A percentile compares a stretch with the other conserved stretches of the same genome.
Conservation (phyloP, 108 stramenopile genomes). For the Parietichytrium sp. region DNA sequence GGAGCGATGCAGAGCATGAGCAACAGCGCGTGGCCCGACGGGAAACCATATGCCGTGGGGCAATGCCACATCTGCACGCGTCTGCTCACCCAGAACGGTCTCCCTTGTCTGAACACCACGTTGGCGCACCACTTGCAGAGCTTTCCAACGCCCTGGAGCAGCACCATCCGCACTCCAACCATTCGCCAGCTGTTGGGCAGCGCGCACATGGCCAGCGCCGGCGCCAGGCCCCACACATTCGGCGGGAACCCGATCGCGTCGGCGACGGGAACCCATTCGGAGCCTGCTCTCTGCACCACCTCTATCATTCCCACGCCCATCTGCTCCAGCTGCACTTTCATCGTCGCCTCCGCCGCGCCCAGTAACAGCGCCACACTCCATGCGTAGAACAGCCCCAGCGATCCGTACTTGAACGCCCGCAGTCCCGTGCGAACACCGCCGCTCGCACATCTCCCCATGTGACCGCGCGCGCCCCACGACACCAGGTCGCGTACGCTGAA, state of each 20-base stretch:
- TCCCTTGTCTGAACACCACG: conserved; percentile 14
- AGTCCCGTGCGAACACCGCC: background rate
- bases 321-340: conserved; percentile 25
- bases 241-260: background rate
- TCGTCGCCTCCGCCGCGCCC: background rate
- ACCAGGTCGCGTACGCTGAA: conserved; percentile 23
- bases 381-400: conserved; percentile 2
- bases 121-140: background rate
- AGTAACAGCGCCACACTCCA: background rate
- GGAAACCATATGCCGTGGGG: conserved; percentile 1
- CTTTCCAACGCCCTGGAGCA: background rate
- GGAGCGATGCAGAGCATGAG: conserved; percentile 5
- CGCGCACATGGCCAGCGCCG: background rate
- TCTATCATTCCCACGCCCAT: background rate
- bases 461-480: conserved; percentile 1
- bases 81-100: conserved; percentile 18
- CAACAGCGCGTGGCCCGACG: conserved; percentile 11
- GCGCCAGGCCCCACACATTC: background rate
- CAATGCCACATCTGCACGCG: conserved; percentile 22
- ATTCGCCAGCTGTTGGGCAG: background rate
- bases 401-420: background rate
- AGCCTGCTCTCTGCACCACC: background rate
- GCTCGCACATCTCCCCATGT: too few species aligned
- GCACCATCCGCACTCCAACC: background rate
- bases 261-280: background rate